phyloP scores from a whole-genome alignment of 129 eudicot species.

The Pulicaria dysenterica region DNA sequence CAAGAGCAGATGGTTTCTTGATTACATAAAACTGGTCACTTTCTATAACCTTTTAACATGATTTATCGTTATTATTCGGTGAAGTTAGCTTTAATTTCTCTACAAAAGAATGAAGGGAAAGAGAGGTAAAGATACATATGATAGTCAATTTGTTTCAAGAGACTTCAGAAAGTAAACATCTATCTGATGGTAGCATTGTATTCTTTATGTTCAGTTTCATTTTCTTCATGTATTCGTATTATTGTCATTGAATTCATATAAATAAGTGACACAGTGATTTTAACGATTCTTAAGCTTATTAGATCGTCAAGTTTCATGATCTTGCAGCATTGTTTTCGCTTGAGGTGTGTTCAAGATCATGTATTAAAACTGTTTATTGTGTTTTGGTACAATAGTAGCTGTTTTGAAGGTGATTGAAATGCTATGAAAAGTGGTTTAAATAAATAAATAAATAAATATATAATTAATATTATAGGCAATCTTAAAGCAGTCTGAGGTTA shows the following conservation, averaged over 20 bases:
- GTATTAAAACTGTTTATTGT: too few relatives aligned
- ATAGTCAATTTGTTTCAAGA: constrained; percentile 25
- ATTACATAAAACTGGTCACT: constrained; percentile 28
- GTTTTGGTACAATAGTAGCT: too few relatives aligned
- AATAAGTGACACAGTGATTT: constrained; percentile 20
- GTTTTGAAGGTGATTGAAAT: too few relatives aligned
- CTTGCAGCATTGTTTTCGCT: not conserved
- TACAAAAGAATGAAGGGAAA: constrained; percentile 25
- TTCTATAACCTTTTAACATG: constrained; percentile 34
- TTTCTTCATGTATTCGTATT: constrained; percentile 15
- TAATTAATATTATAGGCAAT: too few relatives aligned
- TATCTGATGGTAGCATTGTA: constrained; percentile 37
- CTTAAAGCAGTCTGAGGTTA: too few relatives aligned
- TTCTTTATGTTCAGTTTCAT: constrained; percentile 30
- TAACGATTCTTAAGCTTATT: not conserved
- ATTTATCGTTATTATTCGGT: constrained; percentile 34
- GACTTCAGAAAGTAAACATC: constrained; percentile 31
- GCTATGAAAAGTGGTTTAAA: too few relatives aligned
- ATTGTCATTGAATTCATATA: constrained; percentile 28
- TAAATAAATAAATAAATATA: too few relatives aligned
- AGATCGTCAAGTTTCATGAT: not conserved
- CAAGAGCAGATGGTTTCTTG: constrained; percentile 62
- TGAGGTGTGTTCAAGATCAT: too few relatives aligned
- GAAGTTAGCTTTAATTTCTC: constrained; percentile 15
- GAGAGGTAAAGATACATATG: constrained; percentile 30